Evolutionary conservation across 2,329 filamentous ascomycete species (phyloP), one percentile per base, ranked within the genome.

Genomic region (Ophiostoma populinum): DNA sequence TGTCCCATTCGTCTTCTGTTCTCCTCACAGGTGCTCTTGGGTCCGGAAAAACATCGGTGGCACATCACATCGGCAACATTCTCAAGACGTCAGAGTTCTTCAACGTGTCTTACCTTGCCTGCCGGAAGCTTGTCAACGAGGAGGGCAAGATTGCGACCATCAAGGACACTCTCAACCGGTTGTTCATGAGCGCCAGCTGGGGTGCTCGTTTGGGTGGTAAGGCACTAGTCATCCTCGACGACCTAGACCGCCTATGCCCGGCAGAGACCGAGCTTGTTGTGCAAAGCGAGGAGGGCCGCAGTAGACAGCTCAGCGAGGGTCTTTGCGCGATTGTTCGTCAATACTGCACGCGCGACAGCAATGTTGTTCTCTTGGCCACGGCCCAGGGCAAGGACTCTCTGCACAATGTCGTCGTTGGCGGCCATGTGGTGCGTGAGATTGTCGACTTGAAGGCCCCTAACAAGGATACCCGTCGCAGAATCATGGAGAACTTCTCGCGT

Each of bases 211-310:
- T 90, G 1, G 86, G 85, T 16, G 90, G 90, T 5, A 76, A 73
- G 42, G 71, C 86, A 0, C 53, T 95, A 3, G 80, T 98, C 15
- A 72, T 98, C 32, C 62, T 98, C 2, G 90, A 98, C 49, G 90
- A 98, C 48, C 58, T 98, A 6, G 90, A 98, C 55, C 83, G 82
- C 48, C 63, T 98, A 2, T 95, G 87, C 50, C 87, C 90, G 0
- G 78, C 76, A 1, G 92, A 98, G 55, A 94, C 86, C 0, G 90
- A 98, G 52, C 65, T 98, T 10, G 83, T 94, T 54, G 81, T 92
- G 5, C 83, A 83, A 42, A 86, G 85, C 40, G 85, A 95, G 46
- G 95, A 98, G 49, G 82, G 82, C 13, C 72, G 87, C 43, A 95
- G 86, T 51, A 73, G 85, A 22, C 86, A 95, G 47, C 73, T 94